Evolutionary conservation across 2,329 filamentous ascomycete species (phyloP).

Genomic region (Fusarium citri): DNA sequence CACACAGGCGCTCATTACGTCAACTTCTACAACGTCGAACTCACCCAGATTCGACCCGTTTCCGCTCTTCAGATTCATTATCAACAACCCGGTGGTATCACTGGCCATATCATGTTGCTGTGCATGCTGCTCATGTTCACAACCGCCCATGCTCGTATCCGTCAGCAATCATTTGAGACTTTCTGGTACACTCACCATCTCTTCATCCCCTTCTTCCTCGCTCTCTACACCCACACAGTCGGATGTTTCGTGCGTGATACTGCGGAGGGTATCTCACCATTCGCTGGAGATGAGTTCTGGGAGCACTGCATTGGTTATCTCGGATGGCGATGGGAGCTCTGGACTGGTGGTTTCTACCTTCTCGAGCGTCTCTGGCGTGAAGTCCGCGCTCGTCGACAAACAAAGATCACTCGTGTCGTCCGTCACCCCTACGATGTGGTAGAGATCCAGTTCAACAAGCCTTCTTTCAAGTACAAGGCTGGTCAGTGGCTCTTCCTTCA

Average conservation of each 20-base stretch:
- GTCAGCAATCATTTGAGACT: slow-evolving; percentile 96
- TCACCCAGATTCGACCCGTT: slow-evolving; percentile 81
- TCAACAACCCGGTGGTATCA: slow-evolving; percentile 87
- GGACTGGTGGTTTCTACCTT: slow-evolving; percentile 86
- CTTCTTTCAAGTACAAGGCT: slow-evolving; percentile 97
- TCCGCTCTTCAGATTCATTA: slow-evolving; percentile 93
- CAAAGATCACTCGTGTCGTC: slow-evolving; percentile 92
- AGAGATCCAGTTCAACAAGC: slow-evolving; percentile 97
- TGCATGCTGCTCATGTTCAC: slow-evolving; percentile 99
- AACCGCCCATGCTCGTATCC: slow-evolving; percentile 90
- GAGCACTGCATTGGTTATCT: slow-evolving; percentile 93
- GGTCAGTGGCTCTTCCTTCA: slow-evolving; percentile 99
- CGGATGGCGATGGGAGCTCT: slow-evolving; percentile 96
- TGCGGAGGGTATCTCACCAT: slow-evolving; percentile 78
- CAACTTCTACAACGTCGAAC: slow-evolving; percentile 98
- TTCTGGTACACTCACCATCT: slow-evolving; percentile 99
- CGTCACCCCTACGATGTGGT: slow-evolving; percentile 97
- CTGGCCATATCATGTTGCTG: slow-evolving; percentile 97
- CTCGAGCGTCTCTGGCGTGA: slow-evolving; percentile 91
- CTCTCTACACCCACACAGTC: slow-evolving; percentile 93
- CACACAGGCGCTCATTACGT: slow-evolving; percentile 90
- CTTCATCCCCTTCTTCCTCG: slow-evolving; percentile 95
- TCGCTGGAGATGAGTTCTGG: slow-evolving; percentile 87
- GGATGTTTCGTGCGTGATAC: slow-evolving; percentile 96
- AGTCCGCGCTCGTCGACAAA: slow-evolving; percentile 83